Percentiles rank a stretch among this genome's conserved stretches.
Conservation (phyloP, 2,329 filamentous ascomycete species). For the Alternaria ethzedia region DNA sequence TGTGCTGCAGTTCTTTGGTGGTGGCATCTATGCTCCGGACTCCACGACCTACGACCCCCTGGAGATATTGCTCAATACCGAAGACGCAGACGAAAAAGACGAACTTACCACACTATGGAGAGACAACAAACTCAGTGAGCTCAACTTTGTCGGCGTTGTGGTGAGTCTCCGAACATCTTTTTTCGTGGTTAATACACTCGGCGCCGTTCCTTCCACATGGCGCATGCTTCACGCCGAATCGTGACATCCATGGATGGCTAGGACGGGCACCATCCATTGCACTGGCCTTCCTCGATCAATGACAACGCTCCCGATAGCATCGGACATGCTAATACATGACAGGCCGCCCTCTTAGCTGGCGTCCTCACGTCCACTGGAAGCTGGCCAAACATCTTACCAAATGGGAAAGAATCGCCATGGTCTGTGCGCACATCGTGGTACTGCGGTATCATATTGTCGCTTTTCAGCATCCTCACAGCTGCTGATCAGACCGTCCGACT, state of each 20-base stretch:
- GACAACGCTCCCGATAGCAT: not conserved
- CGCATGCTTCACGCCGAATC: not conserved
- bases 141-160: constrained; percentile 53
- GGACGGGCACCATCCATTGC: not conserved
- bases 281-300: too few relatives aligned
- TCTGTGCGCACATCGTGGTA: constrained; percentile 52
- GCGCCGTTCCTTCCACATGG: not conserved
- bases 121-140: constrained; percentile 50
- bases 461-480: constrained; percentile 58
- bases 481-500: constrained; percentile 53
- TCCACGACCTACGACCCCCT: constrained; percentile 47
- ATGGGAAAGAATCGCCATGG: constrained; percentile 50
- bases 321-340: not conserved
- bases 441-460: constrained; percentile 55
- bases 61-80: constrained; percentile 45
- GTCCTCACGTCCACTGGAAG: constrained; percentile 53
- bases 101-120: constrained; percentile 48
- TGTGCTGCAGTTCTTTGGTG: constrained; percentile 40
- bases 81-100: constrained; percentile 43
- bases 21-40: constrained; percentile 43
- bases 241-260: not conserved
- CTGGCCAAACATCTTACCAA: constrained; percentile 52
- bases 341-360: constrained; percentile 49
- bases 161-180: constrained; percentile 26
- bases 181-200: not conserved